These are phyloP conservation scores for Euphorbia lathyris DNA, from an alignment of 345 rosid genomes.

Conservation along the genomic window DNA sequence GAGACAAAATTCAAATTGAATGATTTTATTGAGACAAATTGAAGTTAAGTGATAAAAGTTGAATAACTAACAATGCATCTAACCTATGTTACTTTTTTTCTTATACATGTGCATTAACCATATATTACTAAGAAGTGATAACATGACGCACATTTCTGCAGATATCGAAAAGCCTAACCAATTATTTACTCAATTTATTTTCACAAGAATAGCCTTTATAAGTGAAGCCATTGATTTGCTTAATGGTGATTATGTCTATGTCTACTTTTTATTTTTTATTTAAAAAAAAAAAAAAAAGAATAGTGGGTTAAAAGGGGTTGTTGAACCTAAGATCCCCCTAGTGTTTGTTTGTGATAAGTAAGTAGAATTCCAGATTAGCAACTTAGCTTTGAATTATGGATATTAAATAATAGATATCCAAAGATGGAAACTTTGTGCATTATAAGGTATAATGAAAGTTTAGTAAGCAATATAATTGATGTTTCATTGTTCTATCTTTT, in stretches of 20 bases:
- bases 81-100: too few relatives aligned
- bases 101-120: too few relatives aligned
- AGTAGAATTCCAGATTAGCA: conserved; percentile 1
- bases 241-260: background rate
- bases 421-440: conserved; percentile 3
- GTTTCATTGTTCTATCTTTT: background rate
- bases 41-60: too few relatives aligned
- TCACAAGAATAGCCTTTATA: background rate
- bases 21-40: too few relatives aligned
- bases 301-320: conserved; percentile 4
- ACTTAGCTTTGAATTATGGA: conserved; percentile 4
- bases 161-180: too few relatives aligned
- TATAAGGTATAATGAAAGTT: conserved; percentile 8
- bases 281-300: background rate
- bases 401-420: background rate
- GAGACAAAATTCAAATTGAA: too few relatives aligned
- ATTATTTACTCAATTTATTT: too few relatives aligned
- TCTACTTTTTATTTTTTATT: background rate
- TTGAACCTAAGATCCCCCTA: conserved; percentile 1
- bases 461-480: conserved; percentile 1
- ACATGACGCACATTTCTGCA: too few relatives aligned
- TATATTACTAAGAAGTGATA: too few relatives aligned
- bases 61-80: too few relatives aligned
- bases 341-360: conserved; percentile 9
- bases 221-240: background rate